A percentile compares a stretch with the other conserved stretches of the same genome.
Conservation (phyloP, 108 stramenopile species). For the Mediolabrus comicus region DNA sequence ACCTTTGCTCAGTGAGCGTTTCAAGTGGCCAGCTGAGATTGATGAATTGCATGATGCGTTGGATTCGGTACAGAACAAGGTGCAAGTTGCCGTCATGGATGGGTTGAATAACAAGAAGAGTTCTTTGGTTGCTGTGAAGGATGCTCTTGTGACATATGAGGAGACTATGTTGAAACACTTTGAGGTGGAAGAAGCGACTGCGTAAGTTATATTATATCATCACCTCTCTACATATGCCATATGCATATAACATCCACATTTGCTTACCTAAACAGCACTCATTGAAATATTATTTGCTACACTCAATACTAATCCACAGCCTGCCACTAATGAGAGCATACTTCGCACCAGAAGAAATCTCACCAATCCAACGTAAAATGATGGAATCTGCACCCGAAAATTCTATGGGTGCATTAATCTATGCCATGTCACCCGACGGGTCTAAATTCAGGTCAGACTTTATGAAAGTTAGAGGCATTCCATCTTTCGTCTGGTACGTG, state of each 20-base stretch:
- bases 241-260: too few relatives aligned
- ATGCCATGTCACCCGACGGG: neutral
- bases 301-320: too few relatives aligned
- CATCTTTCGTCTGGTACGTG: neutral
- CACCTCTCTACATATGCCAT: too few relatives aligned
- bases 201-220: too few relatives aligned
- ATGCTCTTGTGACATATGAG: neutral
- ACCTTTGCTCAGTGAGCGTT: neutral
- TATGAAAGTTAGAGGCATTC: neutral
- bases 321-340: conserved; percentile 1
- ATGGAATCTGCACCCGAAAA: conserved; percentile 1
- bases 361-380: neutral
- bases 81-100: neutral
- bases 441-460: neutral
- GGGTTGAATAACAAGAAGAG: neutral
- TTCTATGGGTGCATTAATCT: neutral
- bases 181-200: neutral
- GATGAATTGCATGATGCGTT: neutral
- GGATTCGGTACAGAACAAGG: neutral
- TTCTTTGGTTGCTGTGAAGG: neutral
- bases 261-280: too few relatives aligned
- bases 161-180: neutral
- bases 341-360: neutral
- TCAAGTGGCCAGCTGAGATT: neutral
- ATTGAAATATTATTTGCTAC: too few relatives aligned